phyloP scores from a whole-genome alignment of 1,139 yeast genomes.

The Yamadazyma epiphylla region DNA sequence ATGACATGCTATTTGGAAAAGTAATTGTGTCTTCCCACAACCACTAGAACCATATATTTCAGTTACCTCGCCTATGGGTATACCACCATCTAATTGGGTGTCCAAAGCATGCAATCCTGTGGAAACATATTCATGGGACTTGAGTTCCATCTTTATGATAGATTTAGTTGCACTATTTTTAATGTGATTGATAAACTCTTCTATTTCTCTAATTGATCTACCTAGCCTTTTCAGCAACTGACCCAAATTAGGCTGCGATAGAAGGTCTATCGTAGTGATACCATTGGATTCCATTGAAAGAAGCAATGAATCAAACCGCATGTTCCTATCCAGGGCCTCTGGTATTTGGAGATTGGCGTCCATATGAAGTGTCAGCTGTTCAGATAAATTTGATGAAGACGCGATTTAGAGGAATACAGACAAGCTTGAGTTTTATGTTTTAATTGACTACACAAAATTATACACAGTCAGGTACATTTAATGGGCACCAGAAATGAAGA shows the following conservation, averaged over 20 bases:
- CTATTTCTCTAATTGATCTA: constrained; percentile 46
- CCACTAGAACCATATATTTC: constrained; percentile 86
- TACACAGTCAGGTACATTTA: too few relatives aligned
- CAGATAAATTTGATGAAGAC: constrained; percentile 2
- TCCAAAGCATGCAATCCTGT: constrained; percentile 66
- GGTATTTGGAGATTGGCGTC: constrained; percentile 2
- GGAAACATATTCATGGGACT: constrained; percentile 23
- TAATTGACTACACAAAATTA: too few relatives aligned
- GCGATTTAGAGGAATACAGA: constrained; percentile 2
- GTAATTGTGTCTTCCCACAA: constrained; percentile 77
- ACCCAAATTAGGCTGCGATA: constrained; percentile 10
- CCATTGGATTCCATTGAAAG: constrained; percentile 11
- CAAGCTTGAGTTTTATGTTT: too few relatives aligned
- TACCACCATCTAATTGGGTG: constrained; percentile 60
- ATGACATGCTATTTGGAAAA: constrained; percentile 58
- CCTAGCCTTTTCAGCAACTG: constrained; percentile 40
- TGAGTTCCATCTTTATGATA: not conserved
- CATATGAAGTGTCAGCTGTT: constrained; percentile 6
- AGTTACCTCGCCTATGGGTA: constrained; percentile 61
- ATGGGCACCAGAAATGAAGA: constrained; percentile 88
- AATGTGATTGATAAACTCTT: constrained; percentile 18
- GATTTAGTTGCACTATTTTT: not conserved
- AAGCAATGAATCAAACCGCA: constrained; percentile 9
- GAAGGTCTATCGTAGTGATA: constrained; percentile 10
- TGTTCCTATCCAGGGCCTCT: too few relatives aligned